phyloP scores from a whole-genome alignment of 2,329 filamentous ascomycete species.

The Tolypocladium nubicola region DNA sequence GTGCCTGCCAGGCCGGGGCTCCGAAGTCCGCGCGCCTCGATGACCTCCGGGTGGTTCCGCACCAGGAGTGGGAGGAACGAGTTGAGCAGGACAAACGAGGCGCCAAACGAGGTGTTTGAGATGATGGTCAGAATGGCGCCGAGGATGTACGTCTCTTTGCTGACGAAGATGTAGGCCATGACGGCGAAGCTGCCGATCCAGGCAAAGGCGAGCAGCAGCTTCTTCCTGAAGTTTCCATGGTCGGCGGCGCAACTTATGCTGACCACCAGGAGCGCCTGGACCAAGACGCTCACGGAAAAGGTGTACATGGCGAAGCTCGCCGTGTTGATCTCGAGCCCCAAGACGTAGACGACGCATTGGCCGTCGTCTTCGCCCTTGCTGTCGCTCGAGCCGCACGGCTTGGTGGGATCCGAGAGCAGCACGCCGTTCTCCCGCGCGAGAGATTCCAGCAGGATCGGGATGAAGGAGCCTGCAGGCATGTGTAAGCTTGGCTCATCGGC shows the following conservation, averaged over 20 bases:
- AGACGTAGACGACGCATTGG: conserved; percentile 74
- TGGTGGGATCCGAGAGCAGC: conserved; percentile 64
- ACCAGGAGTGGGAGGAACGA: conserved; percentile 90
- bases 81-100: conserved; percentile 90
- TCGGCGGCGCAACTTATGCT: conserved; percentile 95
- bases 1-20: conserved; percentile 21
- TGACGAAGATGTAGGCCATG: conserved; percentile 79
- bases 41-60: conserved; percentile 59
- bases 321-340: conserved; percentile 84
- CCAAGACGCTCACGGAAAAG: conserved; percentile 81
- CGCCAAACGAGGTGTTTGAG: conserved; percentile 88
- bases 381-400: conserved; percentile 61
- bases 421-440: conserved; percentile 88
- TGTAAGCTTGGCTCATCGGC: not conserved
- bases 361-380: conserved; percentile 38
- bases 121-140: conserved; percentile 79
- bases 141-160: conserved; percentile 65
- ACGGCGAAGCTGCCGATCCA: conserved; percentile 71
- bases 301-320: conserved; percentile 98
- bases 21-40: conserved; percentile 14
- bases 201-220: conserved; percentile 74
- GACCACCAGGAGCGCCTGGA: conserved; percentile 85
- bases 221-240: conserved; percentile 86
- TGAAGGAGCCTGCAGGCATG: conserved; percentile 62
- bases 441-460: conserved; percentile 90